Percentiles rank a stretch among this genome's conserved stretches.
Conservation (phyloP, 1,139 yeast species). For the Hemisphaericaspora lyxosophila region DNA sequence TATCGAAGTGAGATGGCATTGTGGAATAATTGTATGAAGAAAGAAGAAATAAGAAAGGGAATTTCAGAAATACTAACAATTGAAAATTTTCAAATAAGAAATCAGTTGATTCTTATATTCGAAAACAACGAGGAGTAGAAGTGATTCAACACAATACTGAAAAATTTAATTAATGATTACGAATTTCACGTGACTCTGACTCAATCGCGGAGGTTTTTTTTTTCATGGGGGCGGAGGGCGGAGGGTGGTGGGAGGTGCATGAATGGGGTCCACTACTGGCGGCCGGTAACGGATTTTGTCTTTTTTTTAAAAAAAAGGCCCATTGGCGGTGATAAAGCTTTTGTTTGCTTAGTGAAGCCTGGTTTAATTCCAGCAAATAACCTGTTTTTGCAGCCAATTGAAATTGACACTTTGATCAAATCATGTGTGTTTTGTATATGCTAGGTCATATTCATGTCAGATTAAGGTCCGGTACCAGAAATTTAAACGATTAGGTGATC, state of each 20-base stretch:
- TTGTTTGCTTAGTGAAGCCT: neutral
- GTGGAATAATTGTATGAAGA: conserved; percentile 1
- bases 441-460: no score
- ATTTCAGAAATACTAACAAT: neutral
- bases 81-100: neutral
- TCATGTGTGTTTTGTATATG: no score
- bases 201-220: neutral
- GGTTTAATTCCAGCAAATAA: neutral
- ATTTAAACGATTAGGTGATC: no score
- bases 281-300: no score
- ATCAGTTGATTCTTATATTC: neutral
- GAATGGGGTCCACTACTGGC: no score
- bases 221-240: neutral
- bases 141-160: neutral
- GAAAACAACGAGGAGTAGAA: neutral
- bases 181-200: conserved; percentile 5
- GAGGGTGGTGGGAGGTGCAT: no score
- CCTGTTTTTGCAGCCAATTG: no score
- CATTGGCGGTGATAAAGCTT: no score
- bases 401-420: no score
- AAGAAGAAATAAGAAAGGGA: conserved; percentile 4
- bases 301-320: no score
- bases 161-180: neutral
- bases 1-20: conserved; percentile 72
- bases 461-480: no score